Percentiles rank a stretch among this genome's conserved stretches.
These are phyloP conservation scores for Phytophthora hybrid DNA, from an alignment of 352 stramenopile genomes.

Conservation along the genomic window DNA sequence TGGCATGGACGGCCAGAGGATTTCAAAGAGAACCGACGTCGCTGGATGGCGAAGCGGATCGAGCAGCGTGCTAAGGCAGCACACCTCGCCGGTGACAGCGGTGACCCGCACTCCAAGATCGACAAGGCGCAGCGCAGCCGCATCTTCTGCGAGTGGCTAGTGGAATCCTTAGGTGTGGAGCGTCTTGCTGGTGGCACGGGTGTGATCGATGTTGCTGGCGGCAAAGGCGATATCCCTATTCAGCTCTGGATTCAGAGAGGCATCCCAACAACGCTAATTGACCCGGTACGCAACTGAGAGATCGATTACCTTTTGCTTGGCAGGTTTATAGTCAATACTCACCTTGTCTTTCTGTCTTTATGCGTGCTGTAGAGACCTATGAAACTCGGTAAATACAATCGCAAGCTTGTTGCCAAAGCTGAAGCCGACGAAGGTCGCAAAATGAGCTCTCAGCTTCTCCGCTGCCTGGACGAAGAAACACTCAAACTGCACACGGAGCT, in stretches of 20 bases:
- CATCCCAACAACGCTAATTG: constrained; percentile 85
- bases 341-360: background rate
- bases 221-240: constrained; percentile 89
- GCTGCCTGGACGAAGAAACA: constrained; percentile 66
- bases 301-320: background rate
- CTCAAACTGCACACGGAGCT: constrained; percentile 58
- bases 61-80: constrained; percentile 64
- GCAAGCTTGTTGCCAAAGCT: constrained; percentile 67
- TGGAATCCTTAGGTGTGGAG: constrained; percentile 61
- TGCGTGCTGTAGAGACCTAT: constrained; percentile 65
- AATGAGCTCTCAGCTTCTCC: constrained; percentile 64
- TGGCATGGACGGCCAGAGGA: constrained; percentile 74
- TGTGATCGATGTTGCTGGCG: constrained; percentile 90
- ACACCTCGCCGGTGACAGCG: constrained; percentile 67
- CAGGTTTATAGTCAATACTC: background rate
- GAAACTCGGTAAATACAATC: constrained; percentile 79
- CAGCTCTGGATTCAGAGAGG: constrained; percentile 82
- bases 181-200: constrained; percentile 59
- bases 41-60: constrained; percentile 75
- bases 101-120: constrained; percentile 72
- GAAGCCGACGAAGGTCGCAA: constrained; percentile 36
- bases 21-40: constrained; percentile 68
- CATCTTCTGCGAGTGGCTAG: constrained; percentile 87
- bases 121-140: constrained; percentile 78
- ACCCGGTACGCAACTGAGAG: constrained; percentile 61